These are phyloP conservation scores for Pythium insidiosum DNA, from an alignment of 352 stramenopile genomes.

Conservation along the genomic window DNA sequence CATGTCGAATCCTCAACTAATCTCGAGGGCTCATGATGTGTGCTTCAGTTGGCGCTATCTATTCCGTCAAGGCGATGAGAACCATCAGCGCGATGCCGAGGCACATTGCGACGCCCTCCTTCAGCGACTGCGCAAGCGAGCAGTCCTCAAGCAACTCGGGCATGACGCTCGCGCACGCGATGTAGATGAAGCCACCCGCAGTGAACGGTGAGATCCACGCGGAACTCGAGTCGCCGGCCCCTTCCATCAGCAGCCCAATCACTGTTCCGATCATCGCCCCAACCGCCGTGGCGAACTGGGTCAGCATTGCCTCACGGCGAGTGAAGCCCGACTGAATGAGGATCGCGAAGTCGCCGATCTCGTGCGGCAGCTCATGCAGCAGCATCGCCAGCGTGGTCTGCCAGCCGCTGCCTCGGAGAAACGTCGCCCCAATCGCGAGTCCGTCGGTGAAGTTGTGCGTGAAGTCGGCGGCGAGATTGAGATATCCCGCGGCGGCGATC, in stretches of 20 bases:
- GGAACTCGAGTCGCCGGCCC: conserved; percentile 50
- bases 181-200: conserved; percentile 90
- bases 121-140: conserved; percentile 57
- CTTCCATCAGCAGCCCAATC: conserved; percentile 76
- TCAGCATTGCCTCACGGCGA: conserved; percentile 83
- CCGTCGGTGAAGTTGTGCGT: conserved; percentile 93
- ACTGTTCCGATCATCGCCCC: conserved; percentile 87
- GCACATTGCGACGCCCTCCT: conserved; percentile 62
- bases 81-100: conserved; percentile 70
- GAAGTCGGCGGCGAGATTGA: conserved; percentile 89
- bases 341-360: conserved; percentile 91
- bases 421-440: conserved; percentile 89
- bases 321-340: conserved; percentile 88
- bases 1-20: neutral
- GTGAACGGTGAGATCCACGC: conserved; percentile 83
- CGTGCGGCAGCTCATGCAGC: no score
- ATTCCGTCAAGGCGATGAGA: conserved; percentile 70
- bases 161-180: conserved; percentile 87
- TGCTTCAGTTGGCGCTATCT: neutral
- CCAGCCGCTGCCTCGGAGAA: conserved; percentile 68
- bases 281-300: conserved; percentile 88
- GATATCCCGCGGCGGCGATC: conserved; percentile 77
- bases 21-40: neutral
- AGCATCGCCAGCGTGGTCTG: conserved; percentile 85
- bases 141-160: conserved; percentile 87